Conservation (phyloP, 306 rosid genomes). For the Sechiopsis laciniata region DNA sequence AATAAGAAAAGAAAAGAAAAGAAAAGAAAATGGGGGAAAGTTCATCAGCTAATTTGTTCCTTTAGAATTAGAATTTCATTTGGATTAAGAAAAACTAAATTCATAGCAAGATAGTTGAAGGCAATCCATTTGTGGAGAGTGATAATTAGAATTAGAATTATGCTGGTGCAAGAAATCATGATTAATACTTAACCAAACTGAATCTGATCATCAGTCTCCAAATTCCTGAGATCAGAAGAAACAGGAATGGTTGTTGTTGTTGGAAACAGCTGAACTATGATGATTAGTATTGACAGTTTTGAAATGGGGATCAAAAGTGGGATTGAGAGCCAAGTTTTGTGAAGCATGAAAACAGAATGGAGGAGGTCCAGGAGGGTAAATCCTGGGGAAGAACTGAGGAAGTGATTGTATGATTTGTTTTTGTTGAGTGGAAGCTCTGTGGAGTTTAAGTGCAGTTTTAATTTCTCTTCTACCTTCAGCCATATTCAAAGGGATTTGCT, state of each 20-base stretch:
- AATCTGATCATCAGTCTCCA: neutral
- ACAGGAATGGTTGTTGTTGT: slow-evolving; percentile 35
- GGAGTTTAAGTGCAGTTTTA: slow-evolving; percentile 76
- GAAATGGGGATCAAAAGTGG: no score
- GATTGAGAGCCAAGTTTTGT: no score
- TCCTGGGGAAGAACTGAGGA: slow-evolving; percentile 20
- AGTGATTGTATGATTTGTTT: slow-evolving; percentile 30
- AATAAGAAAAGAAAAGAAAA: neutral
- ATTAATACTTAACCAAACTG: slow-evolving; percentile 53
- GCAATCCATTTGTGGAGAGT: slow-evolving; percentile 43
- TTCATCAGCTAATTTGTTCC: no score
- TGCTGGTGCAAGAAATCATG: slow-evolving; percentile 54
- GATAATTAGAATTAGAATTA: slow-evolving; percentile 33
- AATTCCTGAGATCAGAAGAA: slow-evolving; percentile 23
- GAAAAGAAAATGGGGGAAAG: neutral
- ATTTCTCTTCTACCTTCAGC: slow-evolving; percentile 96
- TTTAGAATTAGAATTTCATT: neutral
- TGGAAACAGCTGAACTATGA: slow-evolving; percentile 25
- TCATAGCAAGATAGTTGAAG: slow-evolving; percentile 68
- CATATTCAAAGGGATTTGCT: slow-evolving; percentile 72
- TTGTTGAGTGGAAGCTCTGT: slow-evolving; percentile 83
- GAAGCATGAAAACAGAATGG: no score
- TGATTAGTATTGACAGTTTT: no score
- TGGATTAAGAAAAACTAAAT: neutral
- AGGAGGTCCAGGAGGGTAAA: no score